Evolutionary conservation across 1,284 basidiomycete genomes (phyloP), one percentile per base, ranked within the genome.

Genomic region (Schizophyllum commune): DNA sequence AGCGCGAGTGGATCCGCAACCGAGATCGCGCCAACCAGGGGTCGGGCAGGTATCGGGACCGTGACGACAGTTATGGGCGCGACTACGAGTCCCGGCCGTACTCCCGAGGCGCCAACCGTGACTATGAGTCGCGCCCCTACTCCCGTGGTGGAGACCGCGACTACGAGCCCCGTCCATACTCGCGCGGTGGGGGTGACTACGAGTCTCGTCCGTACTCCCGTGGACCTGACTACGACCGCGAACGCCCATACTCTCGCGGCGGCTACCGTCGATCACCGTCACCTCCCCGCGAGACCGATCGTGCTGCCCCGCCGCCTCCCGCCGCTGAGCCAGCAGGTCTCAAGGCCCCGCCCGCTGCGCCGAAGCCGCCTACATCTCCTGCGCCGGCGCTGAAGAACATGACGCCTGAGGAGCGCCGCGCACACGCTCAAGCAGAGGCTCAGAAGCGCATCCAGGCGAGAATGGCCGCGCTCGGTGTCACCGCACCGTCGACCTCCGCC

Each of bases 1-100:
- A 88, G 70, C 78, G 92, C 55, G 88, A 93, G 55, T 91, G 90
- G 79, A 77, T 83, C 6, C 79, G 90, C 56, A 91, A 94, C 53
- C 80, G 96, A 47, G 96, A 99, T 73, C 78, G 84, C 64, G 81
- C 92, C 58, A 98, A 99, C 72, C 89, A 94, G 0, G 79, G 87
- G 13, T 89, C 86, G 67, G 88, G 88, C 22, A 75, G 89, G 61
- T 92, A 83, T 67, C 33, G 34, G 4, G 83, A 85, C 61, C 77
- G 83, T 61, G 74, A 77, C 20, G 74, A 75, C 32, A 17, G 17
- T 8, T 47, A 47, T 17, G 74, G 75, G 4, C 66, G 73, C 21
- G 70, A 75, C 51, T 75, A 79, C 39, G 74, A 75, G 47, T 20
- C 19, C 61, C 69, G 73, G 47, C 72, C 73, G 3, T 73, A 75